Base-by-base conservation (phyloP, 306 rosid genomes). In the Quercus variabilis region DNA sequence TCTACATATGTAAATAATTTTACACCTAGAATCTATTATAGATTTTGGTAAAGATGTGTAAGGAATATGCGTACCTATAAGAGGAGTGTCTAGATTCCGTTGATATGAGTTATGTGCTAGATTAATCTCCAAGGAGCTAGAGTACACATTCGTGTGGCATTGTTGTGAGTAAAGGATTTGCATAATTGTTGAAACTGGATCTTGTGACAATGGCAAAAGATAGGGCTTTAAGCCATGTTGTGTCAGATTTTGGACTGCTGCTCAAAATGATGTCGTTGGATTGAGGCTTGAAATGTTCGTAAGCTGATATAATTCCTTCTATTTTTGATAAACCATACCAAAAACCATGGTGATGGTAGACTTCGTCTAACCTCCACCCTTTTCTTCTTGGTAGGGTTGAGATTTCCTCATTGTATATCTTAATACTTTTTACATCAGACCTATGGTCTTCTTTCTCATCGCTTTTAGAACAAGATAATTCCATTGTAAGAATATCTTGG, bases 141-240 rank as follows among this genome's bases (percentile, higher is more conserved):
- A 41, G 49, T 41, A 41, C 49, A 41, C 49, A 41, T 8, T 41
- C 20, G 20, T 62, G 1, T 62, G 70, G 49, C 49, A 8, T 41
- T 41, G 49, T 41, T 6, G 58, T 6, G 58, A 77, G 78, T 54
- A 81, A 43, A 13, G 83, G 75, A n/a, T 80, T 75, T 55, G 60
- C 28, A 12, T 13, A 6, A 74, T 6, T 8, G 2, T 41, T 8
- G 49, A 41, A 41, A 41, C 49, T 41, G 49, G 49, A 14, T 55
- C 82, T 74, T 35, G 69, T 74, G 26, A 58, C 3, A 20, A 74
- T 78, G n/a, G 83, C 75, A 41, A 60, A 60, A 81, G 52, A 17
- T 19, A 81, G 76, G 56, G 83, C 83, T 59, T 78, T 85, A 21
- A 78, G 75, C 88, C 85, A 85, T 10, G 83, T 74, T 46, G 83